Conservation (phyloP, 2,329 filamentous ascomycete species). For the Magnaporthiopsis poae region DNA sequence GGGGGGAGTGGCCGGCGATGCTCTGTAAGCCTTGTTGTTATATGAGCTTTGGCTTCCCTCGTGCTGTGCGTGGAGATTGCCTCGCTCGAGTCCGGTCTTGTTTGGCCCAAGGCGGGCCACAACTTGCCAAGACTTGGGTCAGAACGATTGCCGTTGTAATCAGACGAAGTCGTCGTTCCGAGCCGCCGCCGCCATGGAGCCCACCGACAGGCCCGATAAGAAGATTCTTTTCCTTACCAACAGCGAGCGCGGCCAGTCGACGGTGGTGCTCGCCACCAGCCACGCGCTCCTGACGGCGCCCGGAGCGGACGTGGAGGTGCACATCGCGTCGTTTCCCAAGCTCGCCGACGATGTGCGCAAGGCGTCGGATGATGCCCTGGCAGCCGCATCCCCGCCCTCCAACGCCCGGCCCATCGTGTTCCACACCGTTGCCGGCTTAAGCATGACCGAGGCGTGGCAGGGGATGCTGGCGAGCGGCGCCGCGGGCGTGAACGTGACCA, state of each 20-base stretch:
- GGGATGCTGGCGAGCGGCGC: not conserved
- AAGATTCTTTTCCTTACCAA: conserved; percentile 34
- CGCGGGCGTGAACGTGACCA: not conserved
- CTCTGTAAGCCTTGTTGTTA: not conserved
- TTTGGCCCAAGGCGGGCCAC: not conserved
- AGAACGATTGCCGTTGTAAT: no score
- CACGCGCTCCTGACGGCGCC: conserved; percentile 26
- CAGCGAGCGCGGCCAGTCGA: conserved; percentile 35
- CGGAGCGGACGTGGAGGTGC: conserved; percentile 28
- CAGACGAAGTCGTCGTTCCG: no score
- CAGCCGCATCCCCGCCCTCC: not conserved
- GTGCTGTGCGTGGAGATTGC: not conserved
- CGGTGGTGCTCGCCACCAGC: conserved; percentile 33
- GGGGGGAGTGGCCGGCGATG: no score
- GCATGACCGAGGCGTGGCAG: not conserved
- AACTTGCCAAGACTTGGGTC: not conserved
- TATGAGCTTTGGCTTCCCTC: not conserved
- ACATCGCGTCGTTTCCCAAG: conserved; percentile 32
- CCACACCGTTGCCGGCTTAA: conserved; percentile 14
- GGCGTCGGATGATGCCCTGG: not conserved
- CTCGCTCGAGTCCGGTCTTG: not conserved
- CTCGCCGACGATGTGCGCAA: conserved; percentile 17
- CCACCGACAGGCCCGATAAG: not conserved
- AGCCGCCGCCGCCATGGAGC: not conserved
- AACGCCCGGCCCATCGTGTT: conserved; percentile 17